These are phyloP conservation scores for Lyophyllum shimeji DNA, from an alignment of 768 basidiomycete species.

Conservation along the genomic window DNA sequence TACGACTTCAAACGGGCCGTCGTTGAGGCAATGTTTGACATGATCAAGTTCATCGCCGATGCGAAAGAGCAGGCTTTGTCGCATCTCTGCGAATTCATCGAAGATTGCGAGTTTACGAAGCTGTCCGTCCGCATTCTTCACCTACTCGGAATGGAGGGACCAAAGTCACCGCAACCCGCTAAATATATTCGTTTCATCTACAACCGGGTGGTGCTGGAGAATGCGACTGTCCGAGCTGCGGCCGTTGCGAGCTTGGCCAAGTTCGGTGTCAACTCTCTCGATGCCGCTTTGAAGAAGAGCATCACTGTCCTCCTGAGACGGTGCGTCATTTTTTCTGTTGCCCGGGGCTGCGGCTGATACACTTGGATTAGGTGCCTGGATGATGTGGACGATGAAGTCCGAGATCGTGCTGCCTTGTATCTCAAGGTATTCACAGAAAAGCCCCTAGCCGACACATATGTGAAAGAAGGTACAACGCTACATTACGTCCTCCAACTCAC, in stretches of 20 bases:
- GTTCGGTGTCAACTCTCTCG: constrained; percentile 89
- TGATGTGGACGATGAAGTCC: constrained; percentile 98
- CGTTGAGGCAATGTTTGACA: constrained; percentile 99
- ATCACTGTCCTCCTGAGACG: constrained; percentile 84
- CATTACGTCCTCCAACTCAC: not conserved
- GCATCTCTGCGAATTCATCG: constrained; percentile 98
- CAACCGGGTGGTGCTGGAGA: constrained; percentile 98
- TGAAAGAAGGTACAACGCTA: constrained; percentile 78
- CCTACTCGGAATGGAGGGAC: constrained; percentile 93
- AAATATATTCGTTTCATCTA: constrained; percentile 99
- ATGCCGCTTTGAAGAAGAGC: constrained; percentile 77
- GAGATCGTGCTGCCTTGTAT: constrained; percentile 96
- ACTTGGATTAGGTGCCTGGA: constrained; percentile 74
- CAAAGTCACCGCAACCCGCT: constrained; percentile 92
- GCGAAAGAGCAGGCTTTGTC: constrained; percentile 97
- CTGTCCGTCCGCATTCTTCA: constrained; percentile 96
- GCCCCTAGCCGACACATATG: constrained; percentile 78
- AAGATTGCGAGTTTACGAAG: constrained; percentile 99
- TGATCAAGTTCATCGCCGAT: constrained; percentile 97
- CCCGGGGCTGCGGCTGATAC: constrained; percentile 8
- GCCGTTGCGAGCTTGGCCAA: constrained; percentile 95
- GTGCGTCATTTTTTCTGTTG: no score
- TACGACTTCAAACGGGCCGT: constrained; percentile 99
- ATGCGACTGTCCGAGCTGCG: constrained; percentile 95
- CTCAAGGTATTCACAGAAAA: constrained; percentile 81